Conservation (phyloP, 2,329 filamentous ascomycete genomes). For the Clarireedia hainanense region DNA sequence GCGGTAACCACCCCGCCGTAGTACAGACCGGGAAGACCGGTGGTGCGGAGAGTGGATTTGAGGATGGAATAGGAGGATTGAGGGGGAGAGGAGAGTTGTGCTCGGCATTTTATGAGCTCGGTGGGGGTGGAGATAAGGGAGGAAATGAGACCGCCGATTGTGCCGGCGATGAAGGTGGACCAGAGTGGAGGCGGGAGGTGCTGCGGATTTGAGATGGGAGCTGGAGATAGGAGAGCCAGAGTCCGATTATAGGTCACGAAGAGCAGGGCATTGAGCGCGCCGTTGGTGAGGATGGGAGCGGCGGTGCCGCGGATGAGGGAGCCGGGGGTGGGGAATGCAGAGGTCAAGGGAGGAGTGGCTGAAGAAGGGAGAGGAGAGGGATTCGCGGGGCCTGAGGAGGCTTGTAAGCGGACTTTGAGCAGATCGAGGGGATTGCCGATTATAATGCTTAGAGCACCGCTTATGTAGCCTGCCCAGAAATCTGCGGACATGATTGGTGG, state of each 20-base stretch:
- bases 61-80: slow-evolving; percentile 46
- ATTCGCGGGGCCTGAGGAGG: slow-evolving; percentile 27
- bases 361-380: background rate
- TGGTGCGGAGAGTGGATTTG: slow-evolving; percentile 48
- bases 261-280: slow-evolving; percentile 81
- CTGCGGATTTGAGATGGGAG: slow-evolving; percentile 12
- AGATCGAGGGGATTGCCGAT: slow-evolving; percentile 83
- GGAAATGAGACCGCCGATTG: slow-evolving; percentile 72
- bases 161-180: slow-evolving; percentile 73
- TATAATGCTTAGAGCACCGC: slow-evolving; percentile 76
- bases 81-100: slow-evolving; percentile 52
- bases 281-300: slow-evolving; percentile 82
- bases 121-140: slow-evolving; percentile 84
- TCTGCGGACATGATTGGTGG: slow-evolving; percentile 45
- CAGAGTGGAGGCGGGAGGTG: slow-evolving; percentile 39
- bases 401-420: slow-evolving; percentile 75
- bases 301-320: slow-evolving; percentile 58
- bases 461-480: slow-evolving; percentile 90
- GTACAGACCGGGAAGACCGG: slow-evolving; percentile 65
- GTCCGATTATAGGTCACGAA: slow-evolving; percentile 87
- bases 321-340: slow-evolving; percentile 32
- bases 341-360: slow-evolving; percentile 18
- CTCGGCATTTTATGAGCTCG: slow-evolving; percentile 83
- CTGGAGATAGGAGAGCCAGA: slow-evolving; percentile 50
- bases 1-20: slow-evolving; percentile 75